phyloP scores from a whole-genome alignment of 1,139 yeast genomes.

The Sugiyamaella pinicola region DNA sequence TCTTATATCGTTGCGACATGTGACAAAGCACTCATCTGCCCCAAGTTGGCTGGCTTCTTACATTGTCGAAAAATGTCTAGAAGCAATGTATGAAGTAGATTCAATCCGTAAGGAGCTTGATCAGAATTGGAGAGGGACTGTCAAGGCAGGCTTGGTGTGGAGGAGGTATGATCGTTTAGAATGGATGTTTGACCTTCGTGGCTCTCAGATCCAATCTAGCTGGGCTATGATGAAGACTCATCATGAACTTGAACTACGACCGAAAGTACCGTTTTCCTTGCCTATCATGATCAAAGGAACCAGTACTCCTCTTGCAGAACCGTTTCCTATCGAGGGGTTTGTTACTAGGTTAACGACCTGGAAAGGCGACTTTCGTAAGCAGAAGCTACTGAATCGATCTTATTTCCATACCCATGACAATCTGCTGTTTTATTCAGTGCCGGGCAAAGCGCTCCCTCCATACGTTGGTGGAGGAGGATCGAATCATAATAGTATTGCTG shows the following conservation, averaged over 20 bases:
- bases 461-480: constrained; percentile 44
- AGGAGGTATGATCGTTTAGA: constrained; percentile 73
- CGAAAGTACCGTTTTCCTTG: constrained; percentile 51
- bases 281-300: constrained; percentile 27
- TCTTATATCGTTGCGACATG: constrained; percentile 19
- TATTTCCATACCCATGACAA: constrained; percentile 68
- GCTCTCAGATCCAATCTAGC: constrained; percentile 49
- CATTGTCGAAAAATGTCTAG: constrained; percentile 38
- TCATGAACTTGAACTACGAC: constrained; percentile 61
- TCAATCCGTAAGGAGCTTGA: constrained; percentile 22
- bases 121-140: constrained; percentile 34
- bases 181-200: constrained; percentile 64
- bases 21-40: constrained; percentile 24
- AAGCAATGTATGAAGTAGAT: constrained; percentile 35
- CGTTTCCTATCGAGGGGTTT: constrained; percentile 76
- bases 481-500: not conserved
- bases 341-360: constrained; percentile 59
- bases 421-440: constrained; percentile 59
- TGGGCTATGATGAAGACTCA: constrained; percentile 50
- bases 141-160: constrained; percentile 58
- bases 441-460: constrained; percentile 64
- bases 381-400: constrained; percentile 55
- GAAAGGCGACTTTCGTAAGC: constrained; percentile 47
- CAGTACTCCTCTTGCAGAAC: constrained; percentile 47
- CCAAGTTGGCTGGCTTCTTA: constrained; percentile 33